Conservation (phyloP, 495 filamentous ascomycete genomes). For the Xylaria grammica region DNA sequence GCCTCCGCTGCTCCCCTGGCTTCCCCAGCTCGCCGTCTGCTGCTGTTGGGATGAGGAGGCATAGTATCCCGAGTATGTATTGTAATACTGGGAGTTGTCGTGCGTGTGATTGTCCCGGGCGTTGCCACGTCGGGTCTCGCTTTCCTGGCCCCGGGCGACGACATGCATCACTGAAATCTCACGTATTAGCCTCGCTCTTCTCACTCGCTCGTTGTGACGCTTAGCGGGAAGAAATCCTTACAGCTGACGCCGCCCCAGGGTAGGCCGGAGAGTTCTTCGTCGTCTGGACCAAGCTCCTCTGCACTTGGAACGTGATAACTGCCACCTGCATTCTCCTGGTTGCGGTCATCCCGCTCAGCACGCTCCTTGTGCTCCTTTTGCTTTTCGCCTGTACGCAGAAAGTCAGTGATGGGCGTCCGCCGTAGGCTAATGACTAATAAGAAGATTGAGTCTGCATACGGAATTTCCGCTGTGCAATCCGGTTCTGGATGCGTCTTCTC, state of each 20-base stretch:
- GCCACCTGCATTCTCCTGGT: conserved; percentile 59
- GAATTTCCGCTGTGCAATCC: conserved; percentile 66
- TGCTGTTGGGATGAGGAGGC: conserved; percentile 30
- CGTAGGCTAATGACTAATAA: background rate
- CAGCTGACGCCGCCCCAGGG: conserved; percentile 66
- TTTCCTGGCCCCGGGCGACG: conserved; percentile 57
- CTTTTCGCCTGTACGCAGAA: conserved; percentile 58
- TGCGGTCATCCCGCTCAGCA: conserved; percentile 59
- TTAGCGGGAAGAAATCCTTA: conserved; percentile 9
- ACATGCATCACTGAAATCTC: conserved; percentile 52
- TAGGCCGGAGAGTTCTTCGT: conserved; percentile 59
- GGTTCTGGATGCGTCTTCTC: conserved; percentile 64
- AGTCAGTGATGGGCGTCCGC: conserved; percentile 27
- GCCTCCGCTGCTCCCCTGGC: conserved; percentile 34
- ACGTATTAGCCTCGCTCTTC: conserved; percentile 9
- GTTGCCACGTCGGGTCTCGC: conserved; percentile 43
- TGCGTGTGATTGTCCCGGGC: conserved; percentile 26
- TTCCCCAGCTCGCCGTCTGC: conserved; percentile 30
- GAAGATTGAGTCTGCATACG: conserved; percentile 46
- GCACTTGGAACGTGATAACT: conserved; percentile 61
- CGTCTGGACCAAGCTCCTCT: conserved; percentile 51
- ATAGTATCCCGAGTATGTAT: conserved; percentile 24
- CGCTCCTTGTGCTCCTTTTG: conserved; percentile 62
- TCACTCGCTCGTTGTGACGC: background rate
- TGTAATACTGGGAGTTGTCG: conserved; percentile 29